Percentiles rank a stretch among this genome's conserved stretches.
These are phyloP conservation scores for Zygosaccharomyces kombuchaensis DNA, from an alignment of 805 yeast species.

Conservation along the genomic window DNA sequence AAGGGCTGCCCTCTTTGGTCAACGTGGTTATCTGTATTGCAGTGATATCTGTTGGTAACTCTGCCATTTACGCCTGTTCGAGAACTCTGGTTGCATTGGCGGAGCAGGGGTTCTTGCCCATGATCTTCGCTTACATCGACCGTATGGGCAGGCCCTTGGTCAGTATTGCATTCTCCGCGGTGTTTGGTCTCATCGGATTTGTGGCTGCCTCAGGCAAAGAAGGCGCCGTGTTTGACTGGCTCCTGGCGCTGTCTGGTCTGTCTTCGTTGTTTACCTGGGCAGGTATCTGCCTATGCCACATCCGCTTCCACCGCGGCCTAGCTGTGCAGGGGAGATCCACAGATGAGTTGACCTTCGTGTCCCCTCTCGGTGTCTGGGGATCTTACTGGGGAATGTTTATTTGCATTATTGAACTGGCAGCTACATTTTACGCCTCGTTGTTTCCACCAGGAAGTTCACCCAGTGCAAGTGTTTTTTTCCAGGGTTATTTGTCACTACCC, in stretches of 20 bases:
- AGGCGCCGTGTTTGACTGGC: slow-evolving; percentile 58
- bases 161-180: slow-evolving; percentile 46
- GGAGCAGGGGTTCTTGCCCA: slow-evolving; percentile 60
- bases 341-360: slow-evolving; percentile 60
- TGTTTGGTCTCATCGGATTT: slow-evolving; percentile 56
- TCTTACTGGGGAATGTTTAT: slow-evolving; percentile 57
- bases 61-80: slow-evolving; percentile 63
- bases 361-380: slow-evolving; percentile 67
- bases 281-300: slow-evolving; percentile 53
- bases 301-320: slow-evolving; percentile 63
- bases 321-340: slow-evolving; percentile 60
- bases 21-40: slow-evolving; percentile 66
- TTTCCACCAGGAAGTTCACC: slow-evolving; percentile 58
- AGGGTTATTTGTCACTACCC: slow-evolving; percentile 60
- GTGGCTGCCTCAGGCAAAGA: slow-evolving; percentile 50
- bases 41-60: slow-evolving; percentile 66
- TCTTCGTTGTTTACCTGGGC: slow-evolving; percentile 63
- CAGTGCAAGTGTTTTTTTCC: slow-evolving; percentile 57
- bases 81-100: slow-evolving; percentile 62
- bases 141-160: slow-evolving; percentile 63
- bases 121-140: slow-evolving; percentile 55
- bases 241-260: slow-evolving; percentile 57
- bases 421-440: slow-evolving; percentile 80
- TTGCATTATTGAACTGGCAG: slow-evolving; percentile 56
- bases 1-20: slow-evolving; percentile 59